Base-by-base conservation (phyloP, 2,329 filamentous ascomycete genomes). In the Graphilbum ipis-grandicollis region DNA sequence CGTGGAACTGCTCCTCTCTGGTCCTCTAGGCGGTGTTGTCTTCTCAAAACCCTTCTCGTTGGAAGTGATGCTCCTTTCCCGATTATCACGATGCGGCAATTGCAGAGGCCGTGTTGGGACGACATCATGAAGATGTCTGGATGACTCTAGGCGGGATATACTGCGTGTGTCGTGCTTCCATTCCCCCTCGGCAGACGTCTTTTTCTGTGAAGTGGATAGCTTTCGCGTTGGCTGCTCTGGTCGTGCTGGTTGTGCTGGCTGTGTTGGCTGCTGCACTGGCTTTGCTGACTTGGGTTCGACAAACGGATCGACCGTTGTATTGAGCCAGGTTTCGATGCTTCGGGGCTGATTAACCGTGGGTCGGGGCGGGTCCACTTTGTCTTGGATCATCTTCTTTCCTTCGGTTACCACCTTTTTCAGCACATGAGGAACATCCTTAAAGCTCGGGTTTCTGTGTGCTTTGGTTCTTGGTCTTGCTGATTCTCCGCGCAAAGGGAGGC, bases 241-340 rank as follows among this genome's bases (percentile, higher is more conserved):
- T n/a, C n/a, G n/a, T n/a, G n/a, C n/a, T n/a, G n/a, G n/a, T n/a
- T n/a, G n/a, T n/a, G n/a, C n/a, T n/a, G n/a, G n/a, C n/a, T n/a
- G n/a, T n/a, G n/a, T n/a, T n/a, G n/a, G n/a, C n/a, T n/a, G n/a
- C n/a, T n/a, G n/a, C n/a, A n/a, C n/a, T n/a, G n/a, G n/a, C n/a
- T n/a, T n/a, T 14, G 45, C 34, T 3, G 50, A 44, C n/a, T n/a
- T n/a, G n/a, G n/a, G n/a, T 14, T 75, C 71, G 3, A 75, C 59
- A 47, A 75, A 75, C 4, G 72, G 70, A 45, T 77, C 73, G 13
- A 74, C 64, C 0, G 73, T 78, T 18, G 59, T 63, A 47, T 68
- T 71, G 19, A 78, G 56, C 73, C 73, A 78, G 18, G 65, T 74
- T 48, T 78, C 73, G 37, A 78, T 78, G 46, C 65, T 76, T 1